These are phyloP conservation scores for Clonostachys solani DNA, from an alignment of 2,329 filamentous ascomycete species.

Conservation along the genomic window DNA sequence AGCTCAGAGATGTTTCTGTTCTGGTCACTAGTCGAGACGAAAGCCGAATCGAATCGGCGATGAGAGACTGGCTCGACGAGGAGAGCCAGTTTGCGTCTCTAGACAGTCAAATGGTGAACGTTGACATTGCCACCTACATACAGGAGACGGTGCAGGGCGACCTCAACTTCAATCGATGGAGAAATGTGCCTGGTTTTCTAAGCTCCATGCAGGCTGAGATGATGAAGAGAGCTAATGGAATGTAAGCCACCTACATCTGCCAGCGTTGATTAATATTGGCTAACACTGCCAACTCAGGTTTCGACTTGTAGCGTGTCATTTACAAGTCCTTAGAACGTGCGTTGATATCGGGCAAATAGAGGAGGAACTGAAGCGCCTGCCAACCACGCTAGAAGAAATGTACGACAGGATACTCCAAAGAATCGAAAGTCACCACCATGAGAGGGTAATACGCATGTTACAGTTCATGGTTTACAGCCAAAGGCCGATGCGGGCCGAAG, in stretches of 20 bases:
- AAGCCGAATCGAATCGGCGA: not conserved
- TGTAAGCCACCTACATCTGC: not conserved
- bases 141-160: not conserved
- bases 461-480: not conserved
- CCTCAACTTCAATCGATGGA: not conserved
- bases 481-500: not conserved
- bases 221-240: not conserved
- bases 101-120: not conserved
- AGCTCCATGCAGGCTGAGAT: not conserved
- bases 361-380: not conserved
- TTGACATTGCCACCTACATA: not conserved
- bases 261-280: not conserved
- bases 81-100: not conserved
- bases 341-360: not conserved
- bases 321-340: not conserved
- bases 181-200: not conserved
- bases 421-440: not conserved
- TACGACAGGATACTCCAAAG: not conserved
- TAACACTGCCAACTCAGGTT: not conserved
- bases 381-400: not conserved
- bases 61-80: not conserved
- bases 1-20: not conserved
- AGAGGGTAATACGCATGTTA: not conserved
- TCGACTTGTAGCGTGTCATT: not conserved
- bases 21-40: not conserved